Evolutionary conservation across 495 filamentous ascomycete species (phyloP).

Genomic region (Neurospora africana): DNA sequence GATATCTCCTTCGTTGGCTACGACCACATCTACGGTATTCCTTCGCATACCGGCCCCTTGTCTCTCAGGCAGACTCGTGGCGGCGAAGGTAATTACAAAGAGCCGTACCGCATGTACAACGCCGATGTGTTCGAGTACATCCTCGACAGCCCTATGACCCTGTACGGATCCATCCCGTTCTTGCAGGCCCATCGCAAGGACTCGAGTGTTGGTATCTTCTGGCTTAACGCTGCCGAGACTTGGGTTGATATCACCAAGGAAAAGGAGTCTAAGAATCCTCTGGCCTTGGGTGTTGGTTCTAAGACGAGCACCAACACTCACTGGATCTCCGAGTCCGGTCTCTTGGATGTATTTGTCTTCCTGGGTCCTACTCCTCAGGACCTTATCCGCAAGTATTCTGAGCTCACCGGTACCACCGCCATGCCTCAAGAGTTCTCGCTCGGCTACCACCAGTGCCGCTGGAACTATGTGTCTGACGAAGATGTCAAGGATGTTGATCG

Average conservation of each 20-base stretch:
- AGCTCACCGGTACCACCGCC: constrained; percentile 88
- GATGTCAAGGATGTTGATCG: constrained; percentile 93
- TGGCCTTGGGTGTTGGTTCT: constrained; percentile 57
- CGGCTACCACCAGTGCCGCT: constrained; percentile 93
- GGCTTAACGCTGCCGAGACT: constrained; percentile 94
- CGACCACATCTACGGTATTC: constrained; percentile 87
- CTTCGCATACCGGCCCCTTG: constrained; percentile 80
- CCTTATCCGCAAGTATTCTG: constrained; percentile 67
- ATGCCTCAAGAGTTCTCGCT: constrained; percentile 87
- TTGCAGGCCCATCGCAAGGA: constrained; percentile 94
- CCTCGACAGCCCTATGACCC: constrained; percentile 94
- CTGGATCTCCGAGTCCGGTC: constrained; percentile 89
- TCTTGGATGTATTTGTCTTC: constrained; percentile 89
- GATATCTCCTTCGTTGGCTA: constrained; percentile 91
- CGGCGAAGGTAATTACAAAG: constrained; percentile 68
- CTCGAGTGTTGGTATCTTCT: constrained; percentile 95
- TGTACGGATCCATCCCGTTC: constrained; percentile 90
- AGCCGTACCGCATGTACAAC: constrained; percentile 96
- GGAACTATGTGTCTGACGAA: constrained; percentile 96
- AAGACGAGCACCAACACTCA: constrained; percentile 79
- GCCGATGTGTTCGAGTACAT: constrained; percentile 96
- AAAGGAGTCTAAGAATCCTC: constrained; percentile 63
- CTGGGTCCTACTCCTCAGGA: constrained; percentile 77
- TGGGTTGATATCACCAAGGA: constrained; percentile 90
- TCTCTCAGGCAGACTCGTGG: constrained; percentile 85